Evolutionary conservation across 208 protist species (phyloP).

Genomic region (Trypanosomatidae sp.): DNA sequence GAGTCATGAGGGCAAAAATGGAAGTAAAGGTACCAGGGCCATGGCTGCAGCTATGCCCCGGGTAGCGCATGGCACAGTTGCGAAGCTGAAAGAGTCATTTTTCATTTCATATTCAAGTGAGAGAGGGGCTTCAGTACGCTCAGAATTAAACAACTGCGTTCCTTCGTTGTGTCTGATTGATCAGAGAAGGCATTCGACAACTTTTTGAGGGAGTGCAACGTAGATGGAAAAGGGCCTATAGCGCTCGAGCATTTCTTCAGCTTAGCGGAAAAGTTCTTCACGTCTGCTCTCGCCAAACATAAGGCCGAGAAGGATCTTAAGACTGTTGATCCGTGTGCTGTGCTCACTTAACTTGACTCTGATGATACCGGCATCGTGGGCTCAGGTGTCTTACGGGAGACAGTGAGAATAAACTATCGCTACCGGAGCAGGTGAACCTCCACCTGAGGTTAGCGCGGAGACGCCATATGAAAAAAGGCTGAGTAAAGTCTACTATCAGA

Average conservation of each 20-base stretch:
- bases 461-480: conserved; percentile 41
- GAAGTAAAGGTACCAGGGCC: neutral
- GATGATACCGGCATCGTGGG: conserved; percentile 51
- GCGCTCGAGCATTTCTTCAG: conserved; percentile 73
- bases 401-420: conserved; percentile 41
- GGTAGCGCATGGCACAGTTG: conserved; percentile 52
- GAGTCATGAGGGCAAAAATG: neutral
- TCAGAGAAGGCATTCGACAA: conserved; percentile 28
- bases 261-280: conserved; percentile 28
- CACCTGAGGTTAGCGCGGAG: conserved; percentile 35
- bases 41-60: conserved; percentile 7
- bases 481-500: conserved; percentile 63
- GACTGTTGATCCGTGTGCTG: conserved; percentile 18
- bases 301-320: conserved; percentile 2
- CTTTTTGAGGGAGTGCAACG: conserved; percentile 32
- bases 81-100: conserved; percentile 68
- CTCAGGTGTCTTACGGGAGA: conserved; percentile 46
- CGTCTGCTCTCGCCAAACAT: conserved; percentile 2
- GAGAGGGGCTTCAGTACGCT: conserved; percentile 39
- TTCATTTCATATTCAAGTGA: conserved; percentile 41
- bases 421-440: conserved; percentile 41
- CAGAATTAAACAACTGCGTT: conserved; percentile 35
- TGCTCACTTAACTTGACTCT: conserved; percentile 50
- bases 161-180: conserved; percentile 27
- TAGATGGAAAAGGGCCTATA: conserved; percentile 35